Base-by-base conservation (phyloP, 257 asterid genomes). In the Primulina huaijiensis region DNA sequence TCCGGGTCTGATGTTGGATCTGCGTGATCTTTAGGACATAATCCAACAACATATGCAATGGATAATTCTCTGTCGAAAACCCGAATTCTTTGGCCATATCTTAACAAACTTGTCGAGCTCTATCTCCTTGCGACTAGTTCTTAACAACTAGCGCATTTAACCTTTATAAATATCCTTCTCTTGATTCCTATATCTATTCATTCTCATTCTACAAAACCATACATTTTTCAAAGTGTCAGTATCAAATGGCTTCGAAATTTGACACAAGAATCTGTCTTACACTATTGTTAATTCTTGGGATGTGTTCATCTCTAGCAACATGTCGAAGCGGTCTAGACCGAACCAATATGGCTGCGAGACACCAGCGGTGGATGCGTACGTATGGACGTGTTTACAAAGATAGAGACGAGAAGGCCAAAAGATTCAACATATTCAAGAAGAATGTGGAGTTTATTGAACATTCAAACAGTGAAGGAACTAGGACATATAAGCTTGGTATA, bases 351-450 rank as follows among this genome's bases (percentile, higher is more conserved):
- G 46, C 46, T 0, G 73, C 35, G 57, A 77, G 34, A 11, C 81
- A 78, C 7, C 70, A 74, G 38, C 62, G 50, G n/a, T 78, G 82
- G 82, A 73, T 78, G 73, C 20, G 20, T 12, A 60, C 6, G 0
- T 72, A 69, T 70, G 76, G 74, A 27, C 78, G 74, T 0, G 29
- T 29, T 20, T 74, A 74, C 58, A 65, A 78, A 34, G 63, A 60
- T 25, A 63, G 10, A 25, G 50, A 5, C 35, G 76, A 74, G 55
- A 78, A 70, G 58, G 37, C 70, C 17, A 72, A 46, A 60, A 37
- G 79, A 59, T 74, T 68, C 31, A 35, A 74, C 14, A 74, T 78
- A 60, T 78, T 78, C 74, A 50, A 30, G 62, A 62, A 72, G 59
- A 77, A 77, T 37, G 61, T 61, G 2, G 74, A 72, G 60, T 77